Percentiles rank a stretch among this genome's conserved stretches.
These are phyloP conservation scores for Pistacia atlantica DNA, from an alignment of 345 rosid genomes.

Conservation along the genomic window DNA sequence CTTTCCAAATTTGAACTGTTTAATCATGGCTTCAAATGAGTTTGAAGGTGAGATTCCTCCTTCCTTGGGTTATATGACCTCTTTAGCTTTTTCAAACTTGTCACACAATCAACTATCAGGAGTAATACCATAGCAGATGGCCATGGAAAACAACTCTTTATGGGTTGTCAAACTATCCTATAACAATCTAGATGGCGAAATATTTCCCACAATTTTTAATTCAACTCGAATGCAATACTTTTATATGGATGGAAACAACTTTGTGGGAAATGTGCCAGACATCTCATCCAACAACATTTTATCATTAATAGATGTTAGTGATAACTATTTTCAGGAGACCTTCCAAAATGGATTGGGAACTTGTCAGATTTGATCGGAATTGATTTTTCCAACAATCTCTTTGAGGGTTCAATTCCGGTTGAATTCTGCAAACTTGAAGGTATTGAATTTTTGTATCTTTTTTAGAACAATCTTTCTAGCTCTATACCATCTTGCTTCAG, in stretches of 20 bases:
- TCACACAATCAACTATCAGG: neutral
- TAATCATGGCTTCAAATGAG: neutral
- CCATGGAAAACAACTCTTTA: neutral
- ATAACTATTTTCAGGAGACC: conserved; percentile 11
- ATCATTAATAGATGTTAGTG: neutral
- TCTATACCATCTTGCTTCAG: neutral
- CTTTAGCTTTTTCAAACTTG: neutral
- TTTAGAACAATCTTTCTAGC: no score
- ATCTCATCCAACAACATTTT: neutral
- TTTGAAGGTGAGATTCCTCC: neutral
- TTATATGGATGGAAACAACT: neutral
- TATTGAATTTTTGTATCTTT: no score
- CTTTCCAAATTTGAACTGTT: neutral
- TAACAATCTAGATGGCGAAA: neutral
- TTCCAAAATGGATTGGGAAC: conserved; percentile 9
- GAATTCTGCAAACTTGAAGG: no score
- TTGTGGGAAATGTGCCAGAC: conserved; percentile 4
- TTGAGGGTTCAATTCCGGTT: no score
- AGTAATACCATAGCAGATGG: neutral
- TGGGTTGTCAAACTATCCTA: neutral
- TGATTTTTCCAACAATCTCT: conserved; percentile 16
- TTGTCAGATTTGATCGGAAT: neutral
- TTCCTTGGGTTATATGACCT: neutral
- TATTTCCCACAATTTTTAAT: neutral
- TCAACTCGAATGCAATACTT: neutral